Evolutionary conservation across 192 early-diverging fungal species (phyloP).

Genomic region (Kappamyces sp.): DNA sequence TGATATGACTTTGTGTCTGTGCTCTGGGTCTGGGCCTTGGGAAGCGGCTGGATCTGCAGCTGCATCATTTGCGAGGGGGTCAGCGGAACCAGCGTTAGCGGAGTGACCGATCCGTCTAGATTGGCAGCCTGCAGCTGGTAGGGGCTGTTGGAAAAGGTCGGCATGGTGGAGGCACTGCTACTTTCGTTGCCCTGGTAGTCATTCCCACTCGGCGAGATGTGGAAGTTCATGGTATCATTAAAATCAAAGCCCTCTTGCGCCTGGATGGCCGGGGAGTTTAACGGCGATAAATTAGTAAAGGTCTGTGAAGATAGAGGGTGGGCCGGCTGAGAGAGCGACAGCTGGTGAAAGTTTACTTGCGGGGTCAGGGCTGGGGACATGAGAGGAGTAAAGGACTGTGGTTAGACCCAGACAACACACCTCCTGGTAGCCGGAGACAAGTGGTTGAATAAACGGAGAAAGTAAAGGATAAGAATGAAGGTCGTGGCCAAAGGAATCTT

Average conservation of each 20-base stretch:
- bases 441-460: background rate
- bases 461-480: background rate
- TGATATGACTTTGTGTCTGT: too few relatives aligned
- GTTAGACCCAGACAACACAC: background rate
- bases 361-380: conserved; percentile 14
- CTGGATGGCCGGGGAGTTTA: conserved; percentile 15
- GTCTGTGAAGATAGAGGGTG: background rate
- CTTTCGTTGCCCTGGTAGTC: too few relatives aligned
- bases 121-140: too few relatives aligned
- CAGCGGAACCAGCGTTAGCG: too few relatives aligned
- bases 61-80: conserved; percentile 10
- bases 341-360: conserved; percentile 16
- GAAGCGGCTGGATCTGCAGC: too few relatives aligned
- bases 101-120: too few relatives aligned
- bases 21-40: too few relatives aligned
- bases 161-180: too few relatives aligned
- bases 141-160: too few relatives aligned
- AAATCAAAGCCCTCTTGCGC: background rate
- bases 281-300: background rate
- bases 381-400: conserved; percentile 11
- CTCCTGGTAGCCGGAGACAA: background rate
- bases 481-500: conserved; percentile 4
- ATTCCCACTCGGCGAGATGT: too few relatives aligned
- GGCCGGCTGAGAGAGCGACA: background rate
- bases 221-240: too few relatives aligned